Evolutionary conservation across 305 asterid species (phyloP), one percentile per base, ranked within the genome.

Genomic region (Nicotiana rustica): DNA sequence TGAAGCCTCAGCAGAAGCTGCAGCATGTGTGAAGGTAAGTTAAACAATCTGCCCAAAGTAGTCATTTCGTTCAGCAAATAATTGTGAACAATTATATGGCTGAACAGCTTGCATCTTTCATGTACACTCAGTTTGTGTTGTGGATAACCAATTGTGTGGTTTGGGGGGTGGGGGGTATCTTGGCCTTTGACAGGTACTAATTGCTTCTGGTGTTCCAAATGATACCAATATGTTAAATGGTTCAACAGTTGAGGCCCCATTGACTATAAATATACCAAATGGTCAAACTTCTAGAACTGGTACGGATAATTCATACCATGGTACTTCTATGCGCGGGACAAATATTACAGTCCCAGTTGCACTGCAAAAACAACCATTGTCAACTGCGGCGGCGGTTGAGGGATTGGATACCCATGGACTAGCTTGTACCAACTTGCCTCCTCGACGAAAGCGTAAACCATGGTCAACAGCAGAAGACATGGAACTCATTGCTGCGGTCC

Each of bases 401-500:
- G 93, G 86, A 82, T 89, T 87, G 90, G 96, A 91, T 17, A 81
- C 84, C 71, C 87, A 81, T 88, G 96, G 87, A 62, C 38, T 87
- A 44, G 62, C 90, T 61, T 87, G 81, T 81, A 80, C 83, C 82
- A 92, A 83, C 83, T 59, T 86, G 70, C 88, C 91, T 83, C 77
- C 88, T 38, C 86, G 88, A 65, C 91, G 90, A 83, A 95, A 87
- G 87, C 88, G 92, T 82, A 90, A 89, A 83, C 85, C 82, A 67
- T 95, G 98, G 99, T 83, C 98, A 68, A n/a, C 81, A n/a, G 91
- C 89, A 79, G 97, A 95, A 83, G 98, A 94, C 81, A n/a, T 31
- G 47, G 92, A 91, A 86, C 98, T 95, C 55, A 81, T 92, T 44
- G 90, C 96, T 77, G 94, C 98, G 55, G 97, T 94, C 78, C 86